phyloP scores from a whole-genome alignment of 164 flowering plant species.

The Vitis cinerea region DNA sequence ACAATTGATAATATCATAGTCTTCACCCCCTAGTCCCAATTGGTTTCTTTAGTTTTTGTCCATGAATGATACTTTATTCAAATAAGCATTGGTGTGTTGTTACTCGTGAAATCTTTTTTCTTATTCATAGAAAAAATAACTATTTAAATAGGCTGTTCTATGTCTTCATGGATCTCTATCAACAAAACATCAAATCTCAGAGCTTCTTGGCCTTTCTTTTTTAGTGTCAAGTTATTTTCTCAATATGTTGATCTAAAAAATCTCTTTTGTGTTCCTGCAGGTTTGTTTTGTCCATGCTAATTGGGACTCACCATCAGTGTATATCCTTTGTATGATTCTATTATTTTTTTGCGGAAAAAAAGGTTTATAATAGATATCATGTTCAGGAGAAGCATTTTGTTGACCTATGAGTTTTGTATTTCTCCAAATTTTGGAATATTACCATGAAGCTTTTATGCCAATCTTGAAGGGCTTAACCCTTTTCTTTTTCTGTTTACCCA shows the following conservation, averaged over 20 bases:
- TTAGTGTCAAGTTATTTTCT: neutral
- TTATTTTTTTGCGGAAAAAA: neutral
- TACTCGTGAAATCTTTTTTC: too few relatives aligned
- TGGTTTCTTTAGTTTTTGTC: constrained; percentile 36
- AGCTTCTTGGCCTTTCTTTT: neutral
- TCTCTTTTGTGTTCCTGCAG: constrained; percentile 83
- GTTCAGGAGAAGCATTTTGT: constrained; percentile 11
- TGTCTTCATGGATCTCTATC: constrained; percentile 7
- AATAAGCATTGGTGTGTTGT: too few relatives aligned
- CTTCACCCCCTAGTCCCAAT: constrained; percentile 32
- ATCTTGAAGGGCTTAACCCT: neutral
- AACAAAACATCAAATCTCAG: neutral
- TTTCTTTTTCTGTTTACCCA: too few relatives aligned
- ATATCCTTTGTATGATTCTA: constrained; percentile 32
- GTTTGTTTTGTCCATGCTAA: constrained; percentile 66
- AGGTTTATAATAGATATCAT: constrained; percentile 7
- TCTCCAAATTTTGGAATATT: neutral
- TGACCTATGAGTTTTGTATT: constrained; percentile 3
- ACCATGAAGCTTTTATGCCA: neutral
- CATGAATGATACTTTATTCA: neutral
- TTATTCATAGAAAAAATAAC: neutral
- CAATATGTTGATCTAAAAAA: constrained; percentile 42
- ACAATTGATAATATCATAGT: constrained; percentile 65
- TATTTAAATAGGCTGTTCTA: neutral
- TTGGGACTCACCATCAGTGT: constrained; percentile 44